Evolutionary conservation across 2,329 filamentous ascomycete genomes (phyloP), one percentile per base, ranked within the genome.

Genomic region (Calonectria leucothoes): DNA sequence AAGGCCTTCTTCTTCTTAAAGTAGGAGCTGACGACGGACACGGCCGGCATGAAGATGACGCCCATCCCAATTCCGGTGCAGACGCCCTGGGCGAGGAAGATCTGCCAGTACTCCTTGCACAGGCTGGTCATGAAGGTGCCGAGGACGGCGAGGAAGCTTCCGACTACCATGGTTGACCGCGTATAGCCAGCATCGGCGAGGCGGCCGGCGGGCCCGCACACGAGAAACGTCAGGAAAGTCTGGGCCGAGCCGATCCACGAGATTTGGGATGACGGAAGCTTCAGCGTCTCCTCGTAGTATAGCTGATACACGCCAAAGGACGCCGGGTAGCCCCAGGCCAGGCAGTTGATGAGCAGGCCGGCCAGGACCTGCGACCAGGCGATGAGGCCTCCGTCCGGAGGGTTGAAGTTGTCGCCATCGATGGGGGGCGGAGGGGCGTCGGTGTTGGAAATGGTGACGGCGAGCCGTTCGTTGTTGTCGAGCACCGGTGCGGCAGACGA

Each of bases 11-110:
- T 88, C 61, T 85, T 86, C 55, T 86, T 85, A 80, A 94, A 94
- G 79, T 93, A 93, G 35, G 91, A 89, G 17, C 90, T 89, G 14
- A 93, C 84, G 51, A 93, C 87, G 23, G 91, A 89, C 33, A 93
- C 86, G 31, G 89, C 87, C 2, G 91, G 89, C 72, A 91, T 88
- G 81, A 91, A 93, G 42, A 91, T 83, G 69, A 89, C 86, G 17
- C 91, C 91, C 42, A 88, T 85, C 4, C 90, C 91, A 10, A 90
- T 74, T 1, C 89, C 89, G 4, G 86, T 83, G 72, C 87, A 88
- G 37, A 90, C 69, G 20, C 90, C 90, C 79, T 91, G 90, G 1
- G 88, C 83, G 15, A 91, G 83, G 45, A 91, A 83, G 49, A 91
- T 84, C 76, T 90, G 87, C 86, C 87, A 90, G 82, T 90, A 90